These are phyloP conservation scores for Ophiosphaerella korrae DNA, from an alignment of 2,329 filamentous ascomycete species.

Conservation along the genomic window DNA sequence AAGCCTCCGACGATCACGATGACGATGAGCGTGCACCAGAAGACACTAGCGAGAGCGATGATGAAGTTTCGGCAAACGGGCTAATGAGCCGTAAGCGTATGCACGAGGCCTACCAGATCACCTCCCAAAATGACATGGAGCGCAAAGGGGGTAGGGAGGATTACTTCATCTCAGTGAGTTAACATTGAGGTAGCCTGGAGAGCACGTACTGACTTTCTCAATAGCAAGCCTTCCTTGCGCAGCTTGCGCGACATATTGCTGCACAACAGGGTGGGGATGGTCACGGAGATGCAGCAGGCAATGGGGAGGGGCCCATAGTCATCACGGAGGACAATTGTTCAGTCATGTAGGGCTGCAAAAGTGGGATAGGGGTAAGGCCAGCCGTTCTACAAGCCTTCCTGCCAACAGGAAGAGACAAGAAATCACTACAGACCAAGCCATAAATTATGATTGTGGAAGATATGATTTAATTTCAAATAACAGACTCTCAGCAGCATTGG, in stretches of 20 bases:
- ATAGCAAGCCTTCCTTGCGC: slow-evolving; percentile 41
- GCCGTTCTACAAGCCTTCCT: background rate
- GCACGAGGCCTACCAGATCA: slow-evolving; percentile 66
- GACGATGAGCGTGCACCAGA: slow-evolving; percentile 12
- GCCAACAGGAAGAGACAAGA: background rate
- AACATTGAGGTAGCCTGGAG: background rate
- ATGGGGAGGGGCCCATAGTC: slow-evolving; percentile 29
- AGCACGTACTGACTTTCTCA: background rate
- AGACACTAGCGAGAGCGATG: slow-evolving; percentile 40
- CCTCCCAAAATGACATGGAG: slow-evolving; percentile 65
- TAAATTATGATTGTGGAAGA: no score
- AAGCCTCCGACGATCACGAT: slow-evolving; percentile 6
- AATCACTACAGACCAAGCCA: no score
- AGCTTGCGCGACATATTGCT: slow-evolving; percentile 42
- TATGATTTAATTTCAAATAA: no score
- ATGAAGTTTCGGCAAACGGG: slow-evolving; percentile 50
- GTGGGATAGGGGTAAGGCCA: slow-evolving; percentile 3
- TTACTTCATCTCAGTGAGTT: slow-evolving; percentile 60
- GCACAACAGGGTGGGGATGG: slow-evolving; percentile 23
- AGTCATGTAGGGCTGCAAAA: slow-evolving; percentile 26
- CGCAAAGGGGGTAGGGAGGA: slow-evolving; percentile 63
- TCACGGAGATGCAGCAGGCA: slow-evolving; percentile 28
- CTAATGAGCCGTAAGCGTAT: slow-evolving; percentile 63
- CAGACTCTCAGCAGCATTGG: background rate
- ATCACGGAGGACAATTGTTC: slow-evolving; percentile 40